Percentiles rank a stretch among this genome's conserved stretches.
These are phyloP conservation scores for Colletotrichum sp. DNA, from an alignment of 2,329 filamentous ascomycete species.

Conservation along the genomic window DNA sequence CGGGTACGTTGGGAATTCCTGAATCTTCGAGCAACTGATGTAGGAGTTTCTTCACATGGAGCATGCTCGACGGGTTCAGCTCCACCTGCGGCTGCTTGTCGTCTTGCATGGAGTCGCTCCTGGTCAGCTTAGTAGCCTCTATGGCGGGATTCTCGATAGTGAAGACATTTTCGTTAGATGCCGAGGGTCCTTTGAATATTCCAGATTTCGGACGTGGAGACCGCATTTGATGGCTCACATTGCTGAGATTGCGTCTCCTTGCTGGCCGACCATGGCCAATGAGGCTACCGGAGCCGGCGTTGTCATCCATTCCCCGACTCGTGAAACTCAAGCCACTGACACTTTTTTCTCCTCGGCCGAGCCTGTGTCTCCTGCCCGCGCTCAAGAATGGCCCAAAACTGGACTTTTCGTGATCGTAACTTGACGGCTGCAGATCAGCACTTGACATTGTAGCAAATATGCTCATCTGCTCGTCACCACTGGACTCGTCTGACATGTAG, in stretches of 20 bases:
- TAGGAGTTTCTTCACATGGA: constrained; percentile 86
- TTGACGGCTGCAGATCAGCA: constrained; percentile 66
- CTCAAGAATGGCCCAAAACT: constrained; percentile 76
- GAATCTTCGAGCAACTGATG: constrained; percentile 83
- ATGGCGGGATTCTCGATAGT: constrained; percentile 50
- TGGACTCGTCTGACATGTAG: constrained; percentile 96
- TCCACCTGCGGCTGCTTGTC: constrained; percentile 77
- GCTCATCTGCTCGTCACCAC: constrained; percentile 89
- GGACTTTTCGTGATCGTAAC: constrained; percentile 75
- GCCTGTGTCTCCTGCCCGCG: constrained; percentile 76
- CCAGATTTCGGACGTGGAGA: constrained; percentile 72
- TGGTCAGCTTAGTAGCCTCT: constrained; percentile 60
- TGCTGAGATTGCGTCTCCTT: constrained; percentile 82
- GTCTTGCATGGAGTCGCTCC: constrained; percentile 84
- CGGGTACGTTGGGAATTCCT: constrained; percentile 71
- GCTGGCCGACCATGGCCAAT: constrained; percentile 66
- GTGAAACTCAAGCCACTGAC: constrained; percentile 73
- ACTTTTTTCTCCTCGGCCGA: constrained; percentile 77
- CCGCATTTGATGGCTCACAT: constrained; percentile 76
- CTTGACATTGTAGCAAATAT: constrained; percentile 80
- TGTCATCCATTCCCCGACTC: constrained; percentile 73
- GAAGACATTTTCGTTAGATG: constrained; percentile 55
- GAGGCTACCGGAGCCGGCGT: constrained; percentile 58
- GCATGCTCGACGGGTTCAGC: constrained; percentile 84
- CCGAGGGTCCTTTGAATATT: constrained; percentile 60